Base-by-base conservation (phyloP, 1,284 basidiomycete species). In the Spongispora temasekensis region DNA sequence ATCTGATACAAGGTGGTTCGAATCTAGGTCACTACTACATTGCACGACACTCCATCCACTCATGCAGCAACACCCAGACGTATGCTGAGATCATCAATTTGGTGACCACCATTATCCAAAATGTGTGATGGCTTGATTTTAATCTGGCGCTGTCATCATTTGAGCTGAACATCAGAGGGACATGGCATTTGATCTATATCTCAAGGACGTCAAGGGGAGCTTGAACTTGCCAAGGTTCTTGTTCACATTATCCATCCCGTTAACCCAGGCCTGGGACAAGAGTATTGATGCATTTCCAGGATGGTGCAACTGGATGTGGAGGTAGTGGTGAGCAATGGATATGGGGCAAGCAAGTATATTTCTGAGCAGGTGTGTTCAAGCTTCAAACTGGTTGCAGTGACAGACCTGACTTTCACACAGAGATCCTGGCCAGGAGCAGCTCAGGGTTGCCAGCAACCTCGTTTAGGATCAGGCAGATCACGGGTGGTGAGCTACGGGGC, bases 91-190 rank as follows among this genome's bases (percentile, higher is more conserved):
- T 76, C 25, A 65, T 63, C 6, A 44, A 62, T 35, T 62, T 65
- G 17, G 61, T 69, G 12, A 73, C 72, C 1, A 35, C 64, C 27
- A 67, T 76, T 48, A 67, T 75, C 8, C 75, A 75, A 55, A 70
- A 66, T 17, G 76, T 72, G 1, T 79, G 74, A 73, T 65, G 70
- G 1, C 65, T 78, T 4, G 72, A 79, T 63, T 79, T 78, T 64
- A 77, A 77, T 17, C 61, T 76, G 1, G 62, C 67, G 5, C 58
- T 77, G 13, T 61, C 68, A 4, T 77, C 76, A 3, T 76, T 77
- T 19, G 76, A 76, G 50, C 62, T 70, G 0, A 67, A 73, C 31
- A 61, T 78, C 8, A 78, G 7, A 59, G 44, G 13, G 25, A 68
- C 68, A 5, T 68, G 70, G 13, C 60, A 71, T 56, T 57, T 77